Percentiles rank a stretch among this genome's conserved stretches.
These are phyloP conservation scores for Trichophyton mentagrophytes DNA, from an alignment of 2,329 filamentous ascomycete species.

Conservation along the genomic window DNA sequence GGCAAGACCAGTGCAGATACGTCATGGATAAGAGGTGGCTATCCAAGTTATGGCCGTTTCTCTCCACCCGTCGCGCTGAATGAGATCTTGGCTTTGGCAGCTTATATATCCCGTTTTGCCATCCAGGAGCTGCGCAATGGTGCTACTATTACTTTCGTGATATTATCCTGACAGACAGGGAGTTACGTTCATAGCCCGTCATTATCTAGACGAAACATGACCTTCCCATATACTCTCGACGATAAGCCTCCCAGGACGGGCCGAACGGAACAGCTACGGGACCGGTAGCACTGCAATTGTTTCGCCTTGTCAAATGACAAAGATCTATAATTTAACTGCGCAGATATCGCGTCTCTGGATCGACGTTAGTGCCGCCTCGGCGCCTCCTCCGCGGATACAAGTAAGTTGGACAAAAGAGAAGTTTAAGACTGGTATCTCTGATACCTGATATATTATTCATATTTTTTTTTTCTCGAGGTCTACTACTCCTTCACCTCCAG, in stretches of 20 bases:
- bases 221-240: not conserved
- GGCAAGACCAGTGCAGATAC: too few species aligned
- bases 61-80: too few species aligned
- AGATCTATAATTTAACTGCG: not conserved
- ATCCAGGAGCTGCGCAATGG: too few species aligned
- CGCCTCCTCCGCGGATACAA: not conserved
- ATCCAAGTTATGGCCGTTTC: too few species aligned
- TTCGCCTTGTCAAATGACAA: not conserved
- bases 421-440: not conserved
- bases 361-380: not conserved
- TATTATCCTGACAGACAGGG: not conserved
- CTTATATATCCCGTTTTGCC: too few species aligned
- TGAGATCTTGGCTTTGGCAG: too few species aligned
- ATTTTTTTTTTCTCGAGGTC: not conserved
- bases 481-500: constrained; percentile 5
- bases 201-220: not conserved
- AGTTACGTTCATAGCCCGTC: not conserved
- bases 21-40: too few species aligned
- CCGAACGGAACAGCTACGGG: not conserved
- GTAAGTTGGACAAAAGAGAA: not conserved
- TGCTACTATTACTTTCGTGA: too few species aligned
- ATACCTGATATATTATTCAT: not conserved
- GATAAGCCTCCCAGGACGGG: not conserved
- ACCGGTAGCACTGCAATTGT: not conserved
- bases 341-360: not conserved